Evolutionary conservation across 768 basidiomycete species (phyloP).

Genomic region (Leucosporidium yakuticum): DNA sequence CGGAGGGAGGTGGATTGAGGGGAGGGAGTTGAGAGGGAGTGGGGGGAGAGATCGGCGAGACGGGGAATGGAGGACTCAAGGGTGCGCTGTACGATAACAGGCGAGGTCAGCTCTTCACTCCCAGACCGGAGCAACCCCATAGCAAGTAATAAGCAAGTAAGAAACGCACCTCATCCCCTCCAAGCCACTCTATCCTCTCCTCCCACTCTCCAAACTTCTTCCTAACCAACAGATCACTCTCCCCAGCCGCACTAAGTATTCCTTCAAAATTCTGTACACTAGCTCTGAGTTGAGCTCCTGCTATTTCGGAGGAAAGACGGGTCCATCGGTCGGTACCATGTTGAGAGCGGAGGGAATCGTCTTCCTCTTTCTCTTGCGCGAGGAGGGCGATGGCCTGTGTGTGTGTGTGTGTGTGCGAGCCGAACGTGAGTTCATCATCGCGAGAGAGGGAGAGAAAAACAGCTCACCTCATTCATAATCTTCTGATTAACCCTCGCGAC

Average conservation of each 20-base stretch:
- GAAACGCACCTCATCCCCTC: conserved; percentile 56
- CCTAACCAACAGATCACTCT: conserved; percentile 69
- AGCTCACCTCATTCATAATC: conserved; percentile 67
- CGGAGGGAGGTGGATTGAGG: conserved; percentile 51
- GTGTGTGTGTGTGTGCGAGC: not conserved
- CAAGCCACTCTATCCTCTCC: conserved; percentile 61
- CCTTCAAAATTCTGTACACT: conserved; percentile 65
- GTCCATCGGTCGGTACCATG: conserved; percentile 41
- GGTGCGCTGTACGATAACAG: conserved; percentile 54
- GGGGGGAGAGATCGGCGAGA: conserved; percentile 1
- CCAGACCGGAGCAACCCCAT: too few species aligned
- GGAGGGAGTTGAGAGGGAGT: conserved; percentile 32
- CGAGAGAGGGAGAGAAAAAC: not conserved
- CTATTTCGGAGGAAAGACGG: conserved; percentile 67
- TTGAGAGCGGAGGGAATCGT: conserved; percentile 43
- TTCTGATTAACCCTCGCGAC: conserved; percentile 58
- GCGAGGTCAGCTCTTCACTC: too few species aligned
- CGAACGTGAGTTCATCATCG: not conserved
- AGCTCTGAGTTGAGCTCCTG: conserved; percentile 64
- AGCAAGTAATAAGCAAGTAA: too few species aligned
- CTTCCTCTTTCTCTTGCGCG: conserved; percentile 59
- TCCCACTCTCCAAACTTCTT: conserved; percentile 89
- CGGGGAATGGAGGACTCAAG: conserved; percentile 61
- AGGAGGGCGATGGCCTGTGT: conserved; percentile 76
- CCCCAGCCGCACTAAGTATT: conserved; percentile 65